Base-by-base conservation (phyloP, 2,329 filamentous ascomycete species). In the Aspergillus pseudotamarii region DNA sequence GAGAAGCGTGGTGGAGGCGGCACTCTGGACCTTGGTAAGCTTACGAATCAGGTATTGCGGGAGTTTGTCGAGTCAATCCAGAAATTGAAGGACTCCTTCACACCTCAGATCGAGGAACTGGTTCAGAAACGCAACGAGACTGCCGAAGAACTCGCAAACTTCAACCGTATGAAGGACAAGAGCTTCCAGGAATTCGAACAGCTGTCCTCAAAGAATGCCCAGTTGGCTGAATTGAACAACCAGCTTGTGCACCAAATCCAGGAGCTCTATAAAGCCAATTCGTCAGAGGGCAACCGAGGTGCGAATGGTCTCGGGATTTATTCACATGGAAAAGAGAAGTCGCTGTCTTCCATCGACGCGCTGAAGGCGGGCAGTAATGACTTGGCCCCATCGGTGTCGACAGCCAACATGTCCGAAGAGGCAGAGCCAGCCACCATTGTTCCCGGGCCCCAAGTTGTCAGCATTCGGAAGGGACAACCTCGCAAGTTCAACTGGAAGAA, bases 401-500 rank as follows among this genome's bases (percentile, higher is more conserved):
- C 85, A 26, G 72, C 73, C 36, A 77, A 75, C 58, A 83, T 85
- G 66, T 84, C 86, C 21, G 90, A 91, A 53, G 93, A 95, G 46
- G 84, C 80, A 10, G 88, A 89, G 67, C 81, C 84, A 16, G 81
- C 82, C 8, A 85, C 85, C 0, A 79, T 90, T 56, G 77, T 88
- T 66, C 84, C 88, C 32, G 91, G 92, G 2, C 94, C 95, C n/a
- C 95, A 96, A 64, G 91, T 98, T 38, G 91, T 98, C 64, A 96
- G 95, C 72, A 96, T 98, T 66, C 89, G 93, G 71, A 98, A 97
- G 81, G 93, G 91, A 34, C 93, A 97, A 75, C 89, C 91, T 59
- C 96, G 93, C 82, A 98, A 97, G 78, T 97, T 97, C 81, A 97
- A 97, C 81, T 98, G 95, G 94, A 97, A 97, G 85, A 97, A 96